These are phyloP conservation scores for Millerago galiae DNA, from an alignment of 805 yeast species.

Conservation along the genomic window DNA sequence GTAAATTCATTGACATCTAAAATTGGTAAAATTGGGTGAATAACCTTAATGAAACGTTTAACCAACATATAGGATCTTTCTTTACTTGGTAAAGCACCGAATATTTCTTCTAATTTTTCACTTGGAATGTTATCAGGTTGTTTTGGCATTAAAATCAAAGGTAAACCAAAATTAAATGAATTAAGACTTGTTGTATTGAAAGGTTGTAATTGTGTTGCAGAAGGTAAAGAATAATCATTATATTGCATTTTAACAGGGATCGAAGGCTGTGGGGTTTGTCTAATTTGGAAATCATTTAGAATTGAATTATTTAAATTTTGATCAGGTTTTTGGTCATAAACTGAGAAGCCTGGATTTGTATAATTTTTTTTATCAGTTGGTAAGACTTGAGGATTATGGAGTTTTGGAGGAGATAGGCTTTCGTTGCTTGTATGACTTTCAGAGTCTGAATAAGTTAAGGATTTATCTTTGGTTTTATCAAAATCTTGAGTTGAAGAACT, in stretches of 20 bases:
- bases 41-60: conserved; percentile 42
- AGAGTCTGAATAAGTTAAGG: conserved; percentile 20
- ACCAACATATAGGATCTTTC: conserved; percentile 41
- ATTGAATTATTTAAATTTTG: conserved; percentile 15
- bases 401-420: conserved; percentile 23
- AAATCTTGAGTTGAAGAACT: conserved; percentile 10
- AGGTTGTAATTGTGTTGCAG: conserved; percentile 9
- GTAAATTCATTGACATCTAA: conserved; percentile 40
- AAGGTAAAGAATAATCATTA: conserved; percentile 9
- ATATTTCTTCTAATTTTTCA: conserved; percentile 28
- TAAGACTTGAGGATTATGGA: conserved; percentile 20
- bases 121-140: conserved; percentile 20
- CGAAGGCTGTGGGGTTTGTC: conserved; percentile 18
- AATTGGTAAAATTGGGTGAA: conserved; percentile 51
- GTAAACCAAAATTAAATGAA: conserved; percentile 18
- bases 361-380: conserved; percentile 17
- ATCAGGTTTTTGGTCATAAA: conserved; percentile 3
- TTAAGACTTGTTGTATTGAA: conserved; percentile 8
- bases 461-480: conserved; percentile 15
- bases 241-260: conserved; percentile 11
- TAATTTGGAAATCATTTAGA: conserved; percentile 16
- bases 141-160: conserved; percentile 21
- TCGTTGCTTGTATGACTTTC: conserved; percentile 21
- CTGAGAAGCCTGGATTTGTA: neutral
- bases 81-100: conserved; percentile 39